Evolutionary conservation across 192 early-diverging fungal genomes (phyloP), one percentile per base, ranked within the genome.

Genomic region (Backusella circina): DNA sequence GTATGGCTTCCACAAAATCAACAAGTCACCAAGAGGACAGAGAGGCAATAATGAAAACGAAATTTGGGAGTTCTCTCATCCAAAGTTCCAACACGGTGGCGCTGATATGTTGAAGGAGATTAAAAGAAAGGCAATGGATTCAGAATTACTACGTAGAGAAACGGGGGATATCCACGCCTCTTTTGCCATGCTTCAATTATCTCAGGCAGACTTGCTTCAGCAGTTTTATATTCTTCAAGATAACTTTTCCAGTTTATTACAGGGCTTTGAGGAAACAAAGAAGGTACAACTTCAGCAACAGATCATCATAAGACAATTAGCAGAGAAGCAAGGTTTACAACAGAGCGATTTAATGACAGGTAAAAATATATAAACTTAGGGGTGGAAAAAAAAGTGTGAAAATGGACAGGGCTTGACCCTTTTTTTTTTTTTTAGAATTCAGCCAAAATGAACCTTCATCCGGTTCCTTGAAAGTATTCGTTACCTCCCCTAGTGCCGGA

Each of bases 1-100:
- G 84, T 93, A 94, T 76, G 91, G 92, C 30, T 97, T 97, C 75
- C 94, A 95, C 85, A 97, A 97, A 79, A 88, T 95, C 41, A 97
- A 95, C 86, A 96, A 96, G 80, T 94, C 93, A 72, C 92, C 94
- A 38, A 87, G 93, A 74, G 92, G 93, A 12, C 91, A 93, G 75
- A 87, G 94, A 61, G 93, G 93, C n/a, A 81, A 91, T 77, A 92
- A 90, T 18, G 95, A 96, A 75, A 95, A 96, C 79, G 93, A 96
- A 77, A 91, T 95, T 76, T 96, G 94, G 94, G 92, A 93, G 82
- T 95, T 95, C 72, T 94, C 90, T 47, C 94, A 95, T 73, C 85
- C 91, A 82, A 94, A 93, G 73, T 95, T 94, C 57, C 79, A 91
- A 67, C 88, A 92, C 71, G 90, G 90, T 70, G 87, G 90, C 9